Conservation (phyloP, 129 eudicot species). For the Solidago caesia region DNA sequence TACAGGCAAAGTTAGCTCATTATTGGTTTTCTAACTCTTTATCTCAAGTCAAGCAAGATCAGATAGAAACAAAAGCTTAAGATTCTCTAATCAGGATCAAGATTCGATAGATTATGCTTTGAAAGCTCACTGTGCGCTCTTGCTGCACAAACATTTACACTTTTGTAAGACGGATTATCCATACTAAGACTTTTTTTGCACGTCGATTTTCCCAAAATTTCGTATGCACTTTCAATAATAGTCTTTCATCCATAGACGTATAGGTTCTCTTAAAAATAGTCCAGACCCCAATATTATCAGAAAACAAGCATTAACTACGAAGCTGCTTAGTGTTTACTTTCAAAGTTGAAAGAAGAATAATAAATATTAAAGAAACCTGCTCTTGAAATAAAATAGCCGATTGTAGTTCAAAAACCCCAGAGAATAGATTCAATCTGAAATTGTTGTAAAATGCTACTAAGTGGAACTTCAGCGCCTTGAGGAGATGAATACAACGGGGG, state of each 20-base stretch:
- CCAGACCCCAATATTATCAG: neutral
- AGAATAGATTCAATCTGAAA: constrained; percentile 70
- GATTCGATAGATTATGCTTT: too few relatives aligned
- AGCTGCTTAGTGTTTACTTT: too few relatives aligned
- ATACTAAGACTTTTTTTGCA: neutral
- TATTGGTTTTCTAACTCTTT: too few relatives aligned
- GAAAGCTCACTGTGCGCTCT: constrained; percentile 14
- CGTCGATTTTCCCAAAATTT: too few relatives aligned
- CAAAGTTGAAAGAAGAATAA: neutral
- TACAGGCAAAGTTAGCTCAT: too few relatives aligned
- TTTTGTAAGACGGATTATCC: neutral
- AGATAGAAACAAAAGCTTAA: too few relatives aligned
- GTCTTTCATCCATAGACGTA: too few relatives aligned
- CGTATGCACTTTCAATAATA: too few relatives aligned
- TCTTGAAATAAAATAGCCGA: constrained; percentile 81
- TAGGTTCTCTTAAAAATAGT: neutral
- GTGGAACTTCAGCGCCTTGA: constrained; percentile 47
- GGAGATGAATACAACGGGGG: constrained; percentile 52
- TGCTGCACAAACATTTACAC: constrained; percentile 43
- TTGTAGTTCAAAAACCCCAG: constrained; percentile 85
- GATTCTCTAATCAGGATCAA: too few relatives aligned
- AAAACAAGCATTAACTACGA: too few relatives aligned
- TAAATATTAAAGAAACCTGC: constrained; percentile 43
- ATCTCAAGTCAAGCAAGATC: too few relatives aligned
- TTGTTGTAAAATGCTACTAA: constrained; percentile 72